Base-by-base conservation (phyloP, 495 filamentous ascomycete genomes). In the Talaromyces trachyspermus region DNA sequence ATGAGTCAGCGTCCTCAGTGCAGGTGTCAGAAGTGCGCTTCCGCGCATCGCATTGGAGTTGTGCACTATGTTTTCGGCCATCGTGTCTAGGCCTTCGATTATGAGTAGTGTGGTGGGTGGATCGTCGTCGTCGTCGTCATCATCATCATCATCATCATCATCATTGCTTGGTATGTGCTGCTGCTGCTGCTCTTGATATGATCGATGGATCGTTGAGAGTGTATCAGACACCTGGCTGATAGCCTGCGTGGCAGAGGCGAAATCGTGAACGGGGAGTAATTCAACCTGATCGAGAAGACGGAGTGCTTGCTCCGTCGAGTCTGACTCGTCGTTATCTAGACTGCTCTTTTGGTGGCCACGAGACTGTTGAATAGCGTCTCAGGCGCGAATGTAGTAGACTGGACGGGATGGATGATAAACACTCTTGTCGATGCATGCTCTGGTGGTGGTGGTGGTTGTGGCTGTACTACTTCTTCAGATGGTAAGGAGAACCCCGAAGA, bases 381-480 rank as follows among this genome's bases (percentile, higher is more conserved):
- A 10, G 90, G 71, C 23, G 84, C 79, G 32, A 95, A 88, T 2
- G 84, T 88, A 33, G 86, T 79, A n/a, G 85, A 87, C 59, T 86
- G 91, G 24, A 80, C 80, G 1, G 86, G 89, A 63, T 95, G 85
- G 39, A 73, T 66, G 25, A 73, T 70, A 53, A 63, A 71, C 15
- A 59, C 54, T 30, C 45, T 59, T 43, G 59, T 49, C 26, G 53
- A 36, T 49, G 40, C 4, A 18, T 38, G 19, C 12, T 20, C n/a
- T 18, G 25, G 3, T 42, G 20, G 17, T 41, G 12, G 32, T 46
- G 49, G 25, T 46, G 50, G 15, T 46, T 36, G 49, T 40, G 53
- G 35, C 1, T 29, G 22, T 18, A 20, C 6, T 49, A 15, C 10
- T 20, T 18, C 9, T 27, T 33, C 20, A n/a, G 29, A 9, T 33